These are phyloP conservation scores for Macaranga tanarius DNA, from an alignment of 441 rosid species.

Conservation along the genomic window DNA sequence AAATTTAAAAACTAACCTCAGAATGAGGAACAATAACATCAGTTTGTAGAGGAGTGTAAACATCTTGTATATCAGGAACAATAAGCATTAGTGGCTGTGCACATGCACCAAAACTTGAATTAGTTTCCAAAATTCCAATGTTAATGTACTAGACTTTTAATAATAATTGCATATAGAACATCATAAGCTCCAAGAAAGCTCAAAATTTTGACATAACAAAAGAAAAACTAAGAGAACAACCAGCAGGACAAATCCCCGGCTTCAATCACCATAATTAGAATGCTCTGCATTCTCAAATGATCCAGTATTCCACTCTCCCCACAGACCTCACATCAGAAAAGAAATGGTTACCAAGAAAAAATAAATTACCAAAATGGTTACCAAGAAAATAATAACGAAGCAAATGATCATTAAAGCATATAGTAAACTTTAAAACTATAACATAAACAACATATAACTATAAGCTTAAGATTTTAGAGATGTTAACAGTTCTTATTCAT, in stretches of 20 bases:
- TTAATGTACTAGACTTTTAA: neutral
- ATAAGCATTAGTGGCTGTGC: constrained; percentile 89
- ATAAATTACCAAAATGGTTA: too few species aligned
- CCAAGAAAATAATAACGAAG: neutral
- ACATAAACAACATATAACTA: neutral
- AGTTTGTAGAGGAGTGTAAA: constrained; percentile 78
- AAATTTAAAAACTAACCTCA: constrained; percentile 55
- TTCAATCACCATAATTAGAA: too few species aligned
- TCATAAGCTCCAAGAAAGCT: neutral
- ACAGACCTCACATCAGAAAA: neutral
- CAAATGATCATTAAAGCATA: neutral
- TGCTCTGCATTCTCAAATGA: neutral
- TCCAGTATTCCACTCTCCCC: neutral
- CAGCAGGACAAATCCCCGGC: too few species aligned
- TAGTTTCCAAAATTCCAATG: constrained; percentile 4
- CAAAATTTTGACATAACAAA: neutral
- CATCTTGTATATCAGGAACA: constrained; percentile 85
- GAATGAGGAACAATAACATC: constrained; percentile 79
- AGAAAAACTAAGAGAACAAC: neutral
- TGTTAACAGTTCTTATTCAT: neutral
- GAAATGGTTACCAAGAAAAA: too few species aligned
- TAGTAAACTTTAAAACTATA: neutral
- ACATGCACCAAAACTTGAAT: constrained; percentile 23
- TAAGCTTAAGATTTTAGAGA: neutral
- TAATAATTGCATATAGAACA: neutral